Base-by-base conservation (phyloP, 495 filamentous ascomycete species). In the Lichenothelia convexa region DNA sequence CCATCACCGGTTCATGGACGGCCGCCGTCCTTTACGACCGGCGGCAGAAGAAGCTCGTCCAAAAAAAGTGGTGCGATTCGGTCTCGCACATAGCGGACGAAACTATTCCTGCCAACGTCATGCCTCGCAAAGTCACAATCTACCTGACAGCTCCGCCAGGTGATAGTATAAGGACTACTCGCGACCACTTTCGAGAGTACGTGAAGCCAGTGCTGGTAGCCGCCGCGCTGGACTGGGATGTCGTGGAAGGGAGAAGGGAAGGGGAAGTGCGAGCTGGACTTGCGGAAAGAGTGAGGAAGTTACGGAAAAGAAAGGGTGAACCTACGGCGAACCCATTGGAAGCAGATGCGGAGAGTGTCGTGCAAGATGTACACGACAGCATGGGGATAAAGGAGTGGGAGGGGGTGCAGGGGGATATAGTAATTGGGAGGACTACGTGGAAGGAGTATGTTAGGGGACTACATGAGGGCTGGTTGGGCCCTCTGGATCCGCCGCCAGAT, bases 391-490 rank as follows among this genome's bases (percentile, higher is more conserved):
- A 49, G 13, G 73, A 85, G 17, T 85, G 72, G 50, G 65, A 74
- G 2, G 85, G 81, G 8, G 61, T 78, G 1, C 63, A 66, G 41
- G 85, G 86, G 18, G 86, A 93, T 52, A 62, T 99, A 32, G 71
- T 95, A 3, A 72, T 99, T 42, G 89, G 91, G 4, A 65, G 89
- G 40, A 76, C 94, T 50, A 78, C 86, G 6, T 99, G 89, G 89
- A 95, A 94, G 58, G 89, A 99, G 58, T 99, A 94, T 56, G 59
- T 95, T 7, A 70, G 83, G 18, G 89, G 89, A 18, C 45, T 94
- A 39, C 89, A 99, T 43, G 89, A 99, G 50, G 89, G 89, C 35
- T 95, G 91, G 89, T 61, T 99, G 13, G 89, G 89, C 1, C 85
- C 89, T 1, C 59, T 93, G 18, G 67, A 73, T 46, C 42, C 50